Evolutionary conservation across 208 protist genomes (phyloP).

Genomic region (Leishmania tarentolae): DNA sequence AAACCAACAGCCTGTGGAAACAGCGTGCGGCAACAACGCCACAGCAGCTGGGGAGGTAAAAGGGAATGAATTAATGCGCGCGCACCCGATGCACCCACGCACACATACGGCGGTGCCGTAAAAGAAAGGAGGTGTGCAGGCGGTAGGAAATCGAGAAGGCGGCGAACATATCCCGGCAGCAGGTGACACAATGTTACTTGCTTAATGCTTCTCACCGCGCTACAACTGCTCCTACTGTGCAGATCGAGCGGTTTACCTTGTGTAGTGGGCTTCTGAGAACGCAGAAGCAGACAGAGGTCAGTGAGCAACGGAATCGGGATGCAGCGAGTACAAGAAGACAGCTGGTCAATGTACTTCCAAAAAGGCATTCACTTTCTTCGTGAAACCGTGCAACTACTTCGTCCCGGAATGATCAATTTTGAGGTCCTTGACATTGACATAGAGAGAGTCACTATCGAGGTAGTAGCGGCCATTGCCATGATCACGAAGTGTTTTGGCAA

Average conservation of each 20-base stretch:
- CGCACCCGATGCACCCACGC: neutral
- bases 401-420: constrained; percentile 33
- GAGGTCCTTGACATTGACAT: constrained; percentile 68
- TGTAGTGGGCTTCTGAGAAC: neutral
- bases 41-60: neutral
- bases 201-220: neutral
- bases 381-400: constrained; percentile 10
- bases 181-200: neutral
- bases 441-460: constrained; percentile 84
- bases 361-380: neutral
- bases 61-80: neutral
- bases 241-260: neutral
- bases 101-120: neutral
- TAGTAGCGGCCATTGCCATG: constrained; percentile 76
- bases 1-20: constrained; percentile 6
- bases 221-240: neutral
- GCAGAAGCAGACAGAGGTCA: neutral
- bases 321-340: neutral
- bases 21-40: neutral
- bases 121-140: neutral
- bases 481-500: constrained; percentile 83
- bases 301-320: neutral
- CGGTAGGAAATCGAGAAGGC: neutral
- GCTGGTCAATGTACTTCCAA: neutral
- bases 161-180: neutral